Base-by-base conservation (phyloP, 257 asterid genomes). In the Ilex aquifolium region DNA sequence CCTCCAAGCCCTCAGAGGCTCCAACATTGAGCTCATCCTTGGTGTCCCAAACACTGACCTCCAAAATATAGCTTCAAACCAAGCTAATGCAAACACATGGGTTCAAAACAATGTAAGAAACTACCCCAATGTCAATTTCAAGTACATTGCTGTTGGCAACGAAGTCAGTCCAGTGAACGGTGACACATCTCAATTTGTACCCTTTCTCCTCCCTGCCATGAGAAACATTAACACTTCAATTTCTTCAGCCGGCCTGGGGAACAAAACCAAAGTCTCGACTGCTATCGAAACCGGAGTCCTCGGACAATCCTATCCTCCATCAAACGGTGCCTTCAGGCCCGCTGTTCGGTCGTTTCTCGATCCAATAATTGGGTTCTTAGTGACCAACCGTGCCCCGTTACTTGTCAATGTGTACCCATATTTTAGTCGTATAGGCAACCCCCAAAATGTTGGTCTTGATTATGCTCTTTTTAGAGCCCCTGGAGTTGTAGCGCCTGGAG, bases 61-160 rank as follows among this genome's bases (percentile, higher is more conserved):
- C 36, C 74, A 69, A 60, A 13, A 15, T 4, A 2, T 75, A 29
- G 79, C 79, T 5, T 65, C 85, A 0, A 68, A 66, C 78, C 93
- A 80, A 74, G 83, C 48, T 29, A 80, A 80, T 52, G 92, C 90
- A 17, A 64, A 82, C 54, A 30, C 50, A 2, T 87, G 88, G 93
- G 80, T 84, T 59, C 83, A 71, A 65, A 71, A 68, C 77, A 82
- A 87, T 31, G 80, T 82, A 1, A 31, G 53, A 21, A 87, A 79
- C 83, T 72, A 71, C 29, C 66, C 62, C 5, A 64, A 69, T 46
- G 86, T 82, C 6, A 62, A 58, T 3, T 75, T 81, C 68, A 57
- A 66, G 14, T 82, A 84, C 75, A 82, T 84, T 3, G 82, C 80
- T 0, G 89, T 82, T 12, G 91, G 91, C 15, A 86, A 86, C 36